Percentiles rank a stretch among this genome's conserved stretches.
phyloP scores from a whole-genome alignment of 148 eudicot genomes.

The Rhododendron mucronatum region DNA sequence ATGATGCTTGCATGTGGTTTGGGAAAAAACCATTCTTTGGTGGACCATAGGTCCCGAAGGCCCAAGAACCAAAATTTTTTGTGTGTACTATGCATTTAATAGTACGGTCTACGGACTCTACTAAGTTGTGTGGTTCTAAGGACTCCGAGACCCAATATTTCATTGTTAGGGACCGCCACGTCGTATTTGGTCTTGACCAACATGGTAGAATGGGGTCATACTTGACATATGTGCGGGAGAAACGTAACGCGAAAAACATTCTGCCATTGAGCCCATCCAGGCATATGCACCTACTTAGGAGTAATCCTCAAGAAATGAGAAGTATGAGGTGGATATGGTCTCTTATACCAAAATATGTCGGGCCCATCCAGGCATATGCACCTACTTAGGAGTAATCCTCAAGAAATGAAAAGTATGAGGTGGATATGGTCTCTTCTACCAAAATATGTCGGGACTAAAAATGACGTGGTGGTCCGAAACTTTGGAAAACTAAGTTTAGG shows the following conservation, averaged over 20 bases:
- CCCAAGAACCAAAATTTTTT: background rate
- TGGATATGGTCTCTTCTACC: too few relatives aligned
- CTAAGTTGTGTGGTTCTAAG: background rate
- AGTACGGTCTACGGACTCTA: background rate
- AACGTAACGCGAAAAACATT: background rate
- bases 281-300: background rate
- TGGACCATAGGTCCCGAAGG: background rate
- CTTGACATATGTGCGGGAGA: background rate
- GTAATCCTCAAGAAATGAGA: background rate
- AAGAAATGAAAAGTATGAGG: background rate
- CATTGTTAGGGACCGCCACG: background rate
- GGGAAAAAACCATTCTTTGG: background rate
- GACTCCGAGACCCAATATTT: background rate
- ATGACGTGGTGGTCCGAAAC: background rate
- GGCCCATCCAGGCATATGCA: background rate
- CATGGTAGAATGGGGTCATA: background rate
- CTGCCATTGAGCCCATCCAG: background rate
- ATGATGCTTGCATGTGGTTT: background rate
- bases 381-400: background rate
- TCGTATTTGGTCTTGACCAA: background rate
- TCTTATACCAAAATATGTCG: background rate
- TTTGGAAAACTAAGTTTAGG: background rate
- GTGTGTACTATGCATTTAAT: background rate
- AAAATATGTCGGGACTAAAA: background rate
- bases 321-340: too few relatives aligned